A percentile compares a stretch with the other conserved stretches of the same genome.
phyloP scores from a whole-genome alignment of 1,139 yeast genomes.

The Blastobotrys petasosporus region DNA sequence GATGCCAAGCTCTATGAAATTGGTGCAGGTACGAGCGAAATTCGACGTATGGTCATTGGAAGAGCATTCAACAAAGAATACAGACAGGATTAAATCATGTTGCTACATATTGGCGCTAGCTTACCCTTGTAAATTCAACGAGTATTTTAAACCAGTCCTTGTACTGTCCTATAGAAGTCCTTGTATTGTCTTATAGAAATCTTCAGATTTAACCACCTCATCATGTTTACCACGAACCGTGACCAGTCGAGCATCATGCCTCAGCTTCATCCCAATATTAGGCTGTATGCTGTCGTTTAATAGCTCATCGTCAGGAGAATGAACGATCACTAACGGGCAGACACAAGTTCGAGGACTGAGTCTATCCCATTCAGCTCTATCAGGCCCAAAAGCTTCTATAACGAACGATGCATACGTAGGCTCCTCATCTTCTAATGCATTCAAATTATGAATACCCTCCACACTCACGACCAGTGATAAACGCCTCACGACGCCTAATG shows the following conservation, averaged over 20 bases:
- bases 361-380: slow-evolving; percentile 27
- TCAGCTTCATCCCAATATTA: slow-evolving; percentile 22
- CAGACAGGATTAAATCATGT: slow-evolving; percentile 5
- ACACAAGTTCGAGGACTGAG: slow-evolving; percentile 26
- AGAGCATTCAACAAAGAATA: slow-evolving; percentile 32
- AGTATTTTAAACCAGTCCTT: no score
- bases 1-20: slow-evolving; percentile 34
- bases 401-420: slow-evolving; percentile 42
- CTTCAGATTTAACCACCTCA: slow-evolving; percentile 9
- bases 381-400: slow-evolving; percentile 40
- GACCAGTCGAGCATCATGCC: slow-evolving; percentile 9
- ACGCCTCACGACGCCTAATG: not conserved
- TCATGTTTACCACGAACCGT: slow-evolving; percentile 10
- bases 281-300: slow-evolving; percentile 32
- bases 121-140: no score
- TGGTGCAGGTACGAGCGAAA: slow-evolving; percentile 34
- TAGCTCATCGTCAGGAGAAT: slow-evolving; percentile 37
- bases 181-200: no score
- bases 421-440: slow-evolving; percentile 40
- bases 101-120: no score
- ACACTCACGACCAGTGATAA: slow-evolving; percentile 32
- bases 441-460: slow-evolving; percentile 50
- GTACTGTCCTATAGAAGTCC: no score
- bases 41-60: slow-evolving; percentile 33
- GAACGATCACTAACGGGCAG: slow-evolving; percentile 26